Conservation (phyloP, 2,329 filamentous ascomycete species). For the Daldinia eschscholtzii region DNA sequence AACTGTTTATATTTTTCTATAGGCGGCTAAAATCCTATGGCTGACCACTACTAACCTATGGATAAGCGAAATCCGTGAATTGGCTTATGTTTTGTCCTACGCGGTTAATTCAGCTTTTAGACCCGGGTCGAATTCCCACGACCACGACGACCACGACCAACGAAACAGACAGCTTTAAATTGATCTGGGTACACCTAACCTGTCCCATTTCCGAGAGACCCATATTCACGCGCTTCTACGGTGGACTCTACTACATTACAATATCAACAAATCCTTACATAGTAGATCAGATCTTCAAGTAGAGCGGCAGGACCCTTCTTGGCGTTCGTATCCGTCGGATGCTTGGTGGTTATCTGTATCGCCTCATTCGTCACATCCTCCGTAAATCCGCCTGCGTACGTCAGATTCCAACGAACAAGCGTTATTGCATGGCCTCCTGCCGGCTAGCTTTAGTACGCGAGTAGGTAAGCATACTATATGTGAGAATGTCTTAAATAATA, state of each 20-base stretch:
- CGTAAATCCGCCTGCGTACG: background rate
- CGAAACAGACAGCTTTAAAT: background rate
- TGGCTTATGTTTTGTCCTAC: constrained; percentile 12
- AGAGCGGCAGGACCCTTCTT: constrained; percentile 16
- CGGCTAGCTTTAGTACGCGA: background rate
- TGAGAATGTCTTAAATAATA: background rate
- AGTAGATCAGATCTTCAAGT: constrained; percentile 7
- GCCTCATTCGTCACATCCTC: constrained; percentile 1
- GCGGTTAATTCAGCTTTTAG: constrained; percentile 5
- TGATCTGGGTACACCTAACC: no score
- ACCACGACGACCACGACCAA: constrained; percentile 24
- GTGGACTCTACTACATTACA: constrained; percentile 1
- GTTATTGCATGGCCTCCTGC: background rate
- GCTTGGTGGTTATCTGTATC: constrained; percentile 1
- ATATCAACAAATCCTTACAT: constrained; percentile 15
- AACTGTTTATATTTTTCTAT: constrained; percentile 8
- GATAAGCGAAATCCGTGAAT: constrained; percentile 2
- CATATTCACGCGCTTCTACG: constrained; percentile 17
- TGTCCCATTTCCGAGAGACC: constrained; percentile 7
- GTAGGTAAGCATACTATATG: background rate
- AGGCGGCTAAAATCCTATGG: constrained; percentile 25
- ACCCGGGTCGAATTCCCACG: constrained; percentile 13
- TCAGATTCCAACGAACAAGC: background rate
- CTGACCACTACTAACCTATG: constrained; percentile 1
- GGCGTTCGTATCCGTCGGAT: background rate